phyloP scores from a whole-genome alignment of 345 rosid species.

The Citrus glauca region DNA sequence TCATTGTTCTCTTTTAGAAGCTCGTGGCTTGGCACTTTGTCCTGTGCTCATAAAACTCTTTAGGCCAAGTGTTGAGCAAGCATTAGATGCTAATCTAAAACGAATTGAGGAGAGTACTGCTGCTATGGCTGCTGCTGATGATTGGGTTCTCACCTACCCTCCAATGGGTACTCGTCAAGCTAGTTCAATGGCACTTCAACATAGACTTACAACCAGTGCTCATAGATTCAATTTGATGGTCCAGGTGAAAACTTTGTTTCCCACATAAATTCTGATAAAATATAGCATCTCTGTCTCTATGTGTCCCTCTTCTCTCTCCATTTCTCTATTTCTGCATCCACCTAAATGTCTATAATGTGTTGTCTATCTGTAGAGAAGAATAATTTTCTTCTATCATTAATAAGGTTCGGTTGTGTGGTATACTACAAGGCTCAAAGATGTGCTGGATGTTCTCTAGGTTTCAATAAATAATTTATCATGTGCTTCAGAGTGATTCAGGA shows the following conservation, averaged over 20 bases:
- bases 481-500: not conserved
- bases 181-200: conserved; percentile 56
- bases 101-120: conserved; percentile 98
- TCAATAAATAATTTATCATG: not conserved
- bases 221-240: conserved; percentile 98
- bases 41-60: conserved; percentile 84
- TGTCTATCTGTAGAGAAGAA: not conserved
- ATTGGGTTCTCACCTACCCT: conserved; percentile 84
- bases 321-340: not conserved
- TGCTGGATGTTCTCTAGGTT: not conserved
- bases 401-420: not conserved
- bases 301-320: not conserved
- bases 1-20: conserved; percentile 95
- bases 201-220: conserved; percentile 92
- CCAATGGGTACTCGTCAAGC: conserved; percentile 67
- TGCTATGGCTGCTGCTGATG: conserved; percentile 99
- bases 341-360: not conserved
- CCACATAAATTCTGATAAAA: not conserved
- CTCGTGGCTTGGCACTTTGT: conserved; percentile 91
- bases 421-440: not conserved
- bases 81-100: conserved; percentile 88
- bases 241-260: conserved; percentile 58
- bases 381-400: not conserved
- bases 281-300: not conserved
- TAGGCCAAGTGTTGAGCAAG: conserved; percentile 97